Percentiles rank a stretch among this genome's conserved stretches.
Evolutionary conservation across 352 stramenopile species (phyloP).

Genomic region (Phytopythium oedochilum): DNA sequence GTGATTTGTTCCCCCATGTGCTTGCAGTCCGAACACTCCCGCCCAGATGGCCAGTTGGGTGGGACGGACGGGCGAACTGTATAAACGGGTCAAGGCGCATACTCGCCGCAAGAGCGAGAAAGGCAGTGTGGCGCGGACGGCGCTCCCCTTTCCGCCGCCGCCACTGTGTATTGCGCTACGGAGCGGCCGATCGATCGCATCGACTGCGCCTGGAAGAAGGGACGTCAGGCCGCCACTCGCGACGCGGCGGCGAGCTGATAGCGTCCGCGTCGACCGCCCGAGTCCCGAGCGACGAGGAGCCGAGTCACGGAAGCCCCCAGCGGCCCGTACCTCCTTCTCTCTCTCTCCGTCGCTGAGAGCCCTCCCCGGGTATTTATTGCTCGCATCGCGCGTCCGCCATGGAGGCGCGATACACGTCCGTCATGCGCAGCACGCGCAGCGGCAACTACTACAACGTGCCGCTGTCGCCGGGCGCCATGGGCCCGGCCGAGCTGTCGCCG

Average conservation of each 20-base stretch:
- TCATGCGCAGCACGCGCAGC: constrained; percentile 53
- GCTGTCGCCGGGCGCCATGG: constrained; percentile 18
- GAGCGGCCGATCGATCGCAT: background rate
- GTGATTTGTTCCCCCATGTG: background rate
- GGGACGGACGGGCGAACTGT: background rate
- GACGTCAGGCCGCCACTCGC: too few species aligned
- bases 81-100: background rate
- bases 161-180: too few species aligned
- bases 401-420: constrained; percentile 36
- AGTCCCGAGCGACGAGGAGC: background rate
- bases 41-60: constrained; percentile 3
- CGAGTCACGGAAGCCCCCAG: too few species aligned
- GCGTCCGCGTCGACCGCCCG: background rate
- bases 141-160: too few species aligned
- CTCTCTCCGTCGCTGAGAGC: background rate
- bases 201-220: too few species aligned
- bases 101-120: background rate
- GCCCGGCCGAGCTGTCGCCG: constrained; percentile 6
- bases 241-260: background rate
- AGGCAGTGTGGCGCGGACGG: background rate
- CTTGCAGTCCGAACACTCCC: background rate
- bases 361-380: constrained; percentile 1
- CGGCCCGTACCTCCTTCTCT: background rate
- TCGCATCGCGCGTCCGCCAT: constrained; percentile 7
- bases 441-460: constrained; percentile 63